A percentile compares a stretch with the other conserved stretches of the same genome.
Conservation (phyloP, 805 yeast species). For the Saccharomycopsis amapae region DNA sequence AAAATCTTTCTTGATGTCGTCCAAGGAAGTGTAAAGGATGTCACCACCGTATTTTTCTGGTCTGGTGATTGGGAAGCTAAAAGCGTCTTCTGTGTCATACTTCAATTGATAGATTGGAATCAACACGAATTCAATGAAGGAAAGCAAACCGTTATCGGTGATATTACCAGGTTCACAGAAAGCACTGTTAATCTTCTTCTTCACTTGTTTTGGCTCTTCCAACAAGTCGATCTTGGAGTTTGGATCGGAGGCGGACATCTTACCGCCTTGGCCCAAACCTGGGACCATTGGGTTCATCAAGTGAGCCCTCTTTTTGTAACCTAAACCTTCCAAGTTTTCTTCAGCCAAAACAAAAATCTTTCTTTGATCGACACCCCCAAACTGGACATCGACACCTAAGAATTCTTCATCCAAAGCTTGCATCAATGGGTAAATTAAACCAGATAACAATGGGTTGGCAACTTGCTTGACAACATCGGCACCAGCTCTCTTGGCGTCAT, state of each 20-base stretch:
- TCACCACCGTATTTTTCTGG: conserved; percentile 98
- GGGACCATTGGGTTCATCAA: conserved; percentile 99
- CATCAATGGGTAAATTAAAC: conserved; percentile 96
- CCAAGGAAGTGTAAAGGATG: conserved; percentile 60
- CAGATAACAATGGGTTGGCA: conserved; percentile 84
- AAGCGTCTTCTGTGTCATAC: conserved; percentile 36
- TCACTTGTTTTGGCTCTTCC: conserved; percentile 82
- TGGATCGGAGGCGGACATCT: conserved; percentile 98
- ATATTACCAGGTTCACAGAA: conserved; percentile 93
- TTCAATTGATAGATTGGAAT: conserved; percentile 81
- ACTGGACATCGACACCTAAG: conserved; percentile 84
- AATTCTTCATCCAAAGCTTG: conserved; percentile 95
- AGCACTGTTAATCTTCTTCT: conserved; percentile 87
- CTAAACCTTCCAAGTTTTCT: conserved; percentile 78
- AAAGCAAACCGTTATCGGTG: conserved; percentile 82
- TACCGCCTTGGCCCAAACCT: conserved; percentile 93
- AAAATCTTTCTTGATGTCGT: conserved; percentile 63
- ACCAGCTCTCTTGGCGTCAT: conserved; percentile 98
- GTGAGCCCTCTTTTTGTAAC: conserved; percentile 97
- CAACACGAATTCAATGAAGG: conserved; percentile 78
- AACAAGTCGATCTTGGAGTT: conserved; percentile 91
- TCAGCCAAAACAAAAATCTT: conserved; percentile 96
- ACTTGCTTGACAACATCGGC: conserved; percentile 99
- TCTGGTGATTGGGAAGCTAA: conserved; percentile 70
- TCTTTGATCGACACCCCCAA: conserved; percentile 99